Evolutionary conservation across 352 stramenopile genomes (phyloP).

Genomic region (Pythium apleroticum): DNA sequence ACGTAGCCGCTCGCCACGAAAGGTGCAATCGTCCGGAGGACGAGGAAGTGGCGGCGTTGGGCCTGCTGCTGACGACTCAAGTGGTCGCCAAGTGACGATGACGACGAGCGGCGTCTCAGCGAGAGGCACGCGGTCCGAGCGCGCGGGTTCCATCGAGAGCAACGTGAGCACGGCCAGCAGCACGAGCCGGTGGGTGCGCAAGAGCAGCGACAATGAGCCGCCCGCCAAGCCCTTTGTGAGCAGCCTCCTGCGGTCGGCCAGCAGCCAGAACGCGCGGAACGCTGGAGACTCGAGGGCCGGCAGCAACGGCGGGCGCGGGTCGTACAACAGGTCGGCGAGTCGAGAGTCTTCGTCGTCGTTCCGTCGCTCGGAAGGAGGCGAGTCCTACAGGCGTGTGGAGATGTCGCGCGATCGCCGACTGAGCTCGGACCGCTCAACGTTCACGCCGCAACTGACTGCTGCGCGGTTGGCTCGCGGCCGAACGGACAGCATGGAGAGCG

Average conservation of each 20-base stretch:
- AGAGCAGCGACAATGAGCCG: slow-evolving; percentile 16
- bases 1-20: slow-evolving; percentile 17
- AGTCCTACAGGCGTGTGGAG: slow-evolving; percentile 27
- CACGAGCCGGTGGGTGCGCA: slow-evolving; percentile 20
- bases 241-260: slow-evolving; percentile 19
- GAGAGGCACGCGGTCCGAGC: slow-evolving; percentile 1
- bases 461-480: neutral
- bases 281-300: neutral
- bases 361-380: slow-evolving; percentile 14
- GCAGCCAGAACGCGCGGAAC: slow-evolving; percentile 21
- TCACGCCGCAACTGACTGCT: slow-evolving; percentile 13
- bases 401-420: slow-evolving; percentile 18
- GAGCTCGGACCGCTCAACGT: slow-evolving; percentile 1
- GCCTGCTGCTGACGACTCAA: neutral
- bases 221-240: slow-evolving; percentile 21
- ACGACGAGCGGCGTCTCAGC: neutral
- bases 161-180: slow-evolving; percentile 19
- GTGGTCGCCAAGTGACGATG: slow-evolving; percentile 12
- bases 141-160: slow-evolving; percentile 27
- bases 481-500: slow-evolving; percentile 30
- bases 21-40: neutral
- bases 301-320: neutral
- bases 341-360: slow-evolving; percentile 15
- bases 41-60: slow-evolving; percentile 1
- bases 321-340: slow-evolving; percentile 7